Conservation (phyloP, 176 grass and related monocot genomes). For the Avena eriantha region DNA sequence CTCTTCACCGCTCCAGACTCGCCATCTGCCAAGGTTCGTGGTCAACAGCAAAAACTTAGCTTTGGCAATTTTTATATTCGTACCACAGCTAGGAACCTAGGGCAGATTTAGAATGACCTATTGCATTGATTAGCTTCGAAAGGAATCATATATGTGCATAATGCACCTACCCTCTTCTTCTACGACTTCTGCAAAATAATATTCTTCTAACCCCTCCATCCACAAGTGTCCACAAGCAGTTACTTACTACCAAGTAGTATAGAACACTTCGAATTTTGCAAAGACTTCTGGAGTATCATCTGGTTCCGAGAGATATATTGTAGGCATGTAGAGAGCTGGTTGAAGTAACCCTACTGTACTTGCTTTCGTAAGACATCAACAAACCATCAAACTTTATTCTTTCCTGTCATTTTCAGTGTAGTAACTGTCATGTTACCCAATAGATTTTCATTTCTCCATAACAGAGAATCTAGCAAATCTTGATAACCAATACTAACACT, state of each 20-base stretch:
- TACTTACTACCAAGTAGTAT: not conserved
- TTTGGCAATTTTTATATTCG: not conserved
- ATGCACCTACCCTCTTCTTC: not conserved
- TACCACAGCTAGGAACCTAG: not conserved
- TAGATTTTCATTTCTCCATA: not conserved
- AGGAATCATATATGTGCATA: not conserved
- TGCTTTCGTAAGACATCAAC: not conserved
- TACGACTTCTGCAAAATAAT: not conserved
- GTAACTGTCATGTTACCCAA: not conserved
- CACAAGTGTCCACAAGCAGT: not conserved
- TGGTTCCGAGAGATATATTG: not conserved
- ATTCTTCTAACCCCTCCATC: not conserved
- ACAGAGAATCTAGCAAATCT: not conserved
- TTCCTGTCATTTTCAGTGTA: not conserved
- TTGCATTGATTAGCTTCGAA: slow-evolving; percentile 9
- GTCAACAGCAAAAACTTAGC: not conserved
- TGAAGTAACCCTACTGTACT: not conserved
- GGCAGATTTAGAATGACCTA: slow-evolving; percentile 6
- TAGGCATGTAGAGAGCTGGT: not conserved
- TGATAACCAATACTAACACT: slow-evolving; percentile 37
- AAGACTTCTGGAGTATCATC: not conserved
- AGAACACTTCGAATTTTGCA: not conserved
- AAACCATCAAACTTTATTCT: not conserved
- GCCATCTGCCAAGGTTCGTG: slow-evolving; percentile 69
- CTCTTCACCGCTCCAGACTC: slow-evolving; percentile 73